These are phyloP conservation scores for Mycena galericulata DNA, from an alignment of 768 basidiomycete genomes.

Conservation along the genomic window DNA sequence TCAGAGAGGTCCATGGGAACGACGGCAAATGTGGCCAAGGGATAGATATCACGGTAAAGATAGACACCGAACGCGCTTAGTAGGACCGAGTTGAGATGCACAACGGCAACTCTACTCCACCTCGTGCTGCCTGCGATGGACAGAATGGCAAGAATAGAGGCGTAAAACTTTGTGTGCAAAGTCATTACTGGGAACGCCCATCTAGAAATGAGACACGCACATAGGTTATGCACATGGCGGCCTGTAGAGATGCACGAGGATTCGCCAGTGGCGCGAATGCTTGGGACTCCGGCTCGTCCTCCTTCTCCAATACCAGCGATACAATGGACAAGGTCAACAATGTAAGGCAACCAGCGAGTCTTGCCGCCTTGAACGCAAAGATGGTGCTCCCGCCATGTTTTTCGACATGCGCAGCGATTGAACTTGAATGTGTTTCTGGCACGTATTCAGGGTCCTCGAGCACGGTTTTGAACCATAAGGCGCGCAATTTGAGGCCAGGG, in stretches of 20 bases:
- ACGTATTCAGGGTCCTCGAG: no score
- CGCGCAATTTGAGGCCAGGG: no score
- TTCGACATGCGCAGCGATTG: slow-evolving; percentile 24
- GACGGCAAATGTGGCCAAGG: slow-evolving; percentile 63
- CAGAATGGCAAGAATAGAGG: slow-evolving; percentile 22
- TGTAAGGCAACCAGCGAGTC: slow-evolving; percentile 37
- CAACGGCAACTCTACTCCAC: slow-evolving; percentile 24
- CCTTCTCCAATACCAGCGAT: slow-evolving; percentile 14
- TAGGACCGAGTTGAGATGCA: slow-evolving; percentile 45
- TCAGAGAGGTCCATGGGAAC: slow-evolving; percentile 58
- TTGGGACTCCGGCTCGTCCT: neutral
- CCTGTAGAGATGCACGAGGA: neutral
- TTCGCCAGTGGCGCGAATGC: neutral
- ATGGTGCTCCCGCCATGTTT: slow-evolving; percentile 39
- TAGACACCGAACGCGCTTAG: slow-evolving; percentile 56
- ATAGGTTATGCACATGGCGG: slow-evolving; percentile 20
- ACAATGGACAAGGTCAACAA: slow-evolving; percentile 37
- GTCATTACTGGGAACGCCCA: neutral
- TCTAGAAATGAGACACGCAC: slow-evolving; percentile 14
- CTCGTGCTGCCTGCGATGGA: slow-evolving; percentile 8
- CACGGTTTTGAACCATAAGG: no score
- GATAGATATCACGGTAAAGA: slow-evolving; percentile 68
- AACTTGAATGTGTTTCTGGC: slow-evolving; percentile 1
- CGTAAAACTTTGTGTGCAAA: slow-evolving; percentile 24
- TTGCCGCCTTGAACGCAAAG: slow-evolving; percentile 38